Evolutionary conservation across 352 stramenopile species (phyloP).

Genomic region (Thalassiosira ordinaria): DNA sequence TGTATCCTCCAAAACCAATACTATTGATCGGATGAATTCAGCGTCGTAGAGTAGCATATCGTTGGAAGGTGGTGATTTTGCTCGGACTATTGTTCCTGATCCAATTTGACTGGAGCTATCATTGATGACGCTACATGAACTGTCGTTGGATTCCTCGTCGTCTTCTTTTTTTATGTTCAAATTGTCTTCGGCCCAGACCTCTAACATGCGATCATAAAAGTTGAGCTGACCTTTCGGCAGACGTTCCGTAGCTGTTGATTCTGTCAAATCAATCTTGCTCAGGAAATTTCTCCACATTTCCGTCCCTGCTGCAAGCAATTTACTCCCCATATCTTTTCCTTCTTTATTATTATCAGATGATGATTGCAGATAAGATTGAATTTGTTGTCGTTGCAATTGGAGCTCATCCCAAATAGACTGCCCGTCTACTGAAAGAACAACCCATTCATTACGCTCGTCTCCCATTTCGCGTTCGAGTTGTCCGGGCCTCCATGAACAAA

Average conservation of each 20-base stretch:
- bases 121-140: neutral
- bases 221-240: conserved; percentile 29
- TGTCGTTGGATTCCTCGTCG: neutral
- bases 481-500: conserved; percentile 37
- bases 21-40: conserved; percentile 36
- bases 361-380: too few relatives aligned
- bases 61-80: conserved; percentile 21
- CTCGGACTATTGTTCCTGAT: conserved; percentile 20
- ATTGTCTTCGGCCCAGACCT: conserved; percentile 45
- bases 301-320: conserved; percentile 11
- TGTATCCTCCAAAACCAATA: conserved; percentile 44
- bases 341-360: neutral
- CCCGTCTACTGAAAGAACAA: conserved; percentile 33
- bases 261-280: conserved; percentile 8
- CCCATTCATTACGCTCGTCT: conserved; percentile 24
- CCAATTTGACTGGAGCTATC: conserved; percentile 7
- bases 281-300: conserved; percentile 38
- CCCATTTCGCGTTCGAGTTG: conserved; percentile 39
- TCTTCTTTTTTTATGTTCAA: conserved; percentile 1
- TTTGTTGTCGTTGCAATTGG: conserved; percentile 2
- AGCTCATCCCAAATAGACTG: conserved; percentile 38
- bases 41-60: conserved; percentile 45
- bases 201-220: conserved; percentile 45
- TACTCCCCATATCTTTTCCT: neutral
- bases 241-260: conserved; percentile 26